Conservation (phyloP, 202 grass and related monocot species). For the Zizania palustris region DNA sequence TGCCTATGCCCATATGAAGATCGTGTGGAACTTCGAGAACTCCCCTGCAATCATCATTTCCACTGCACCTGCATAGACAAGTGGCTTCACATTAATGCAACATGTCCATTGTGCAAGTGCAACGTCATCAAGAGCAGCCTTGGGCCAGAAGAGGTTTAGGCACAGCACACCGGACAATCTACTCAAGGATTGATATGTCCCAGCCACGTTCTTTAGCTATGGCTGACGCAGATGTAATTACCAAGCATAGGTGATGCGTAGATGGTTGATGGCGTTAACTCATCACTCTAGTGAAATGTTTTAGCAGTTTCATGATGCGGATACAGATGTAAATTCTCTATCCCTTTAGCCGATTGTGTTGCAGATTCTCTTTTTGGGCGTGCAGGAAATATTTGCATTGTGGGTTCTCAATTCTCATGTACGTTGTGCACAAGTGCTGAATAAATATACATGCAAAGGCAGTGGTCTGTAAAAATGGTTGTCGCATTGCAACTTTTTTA, state of each 20-base stretch:
- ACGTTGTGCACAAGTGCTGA: background rate
- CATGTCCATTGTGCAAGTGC: slow-evolving; percentile 75
- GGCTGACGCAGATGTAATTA: background rate
- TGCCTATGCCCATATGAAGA: slow-evolving; percentile 80
- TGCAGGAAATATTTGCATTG: slow-evolving; percentile 8
- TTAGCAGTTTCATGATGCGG: slow-evolving; percentile 18
- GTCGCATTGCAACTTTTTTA: background rate
- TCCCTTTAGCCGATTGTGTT: background rate
- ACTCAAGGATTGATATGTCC: background rate
- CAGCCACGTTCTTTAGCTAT: background rate
- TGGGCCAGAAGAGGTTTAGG: slow-evolving; percentile 61
- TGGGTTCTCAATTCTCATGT: slow-evolving; percentile 11
- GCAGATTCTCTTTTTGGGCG: background rate
- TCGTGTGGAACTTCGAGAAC: slow-evolving; percentile 58
- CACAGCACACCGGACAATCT: background rate
- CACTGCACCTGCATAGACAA: slow-evolving; percentile 77
- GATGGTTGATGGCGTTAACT: background rate
- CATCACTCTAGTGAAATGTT: slow-evolving; percentile 7
- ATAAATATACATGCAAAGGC: background rate
- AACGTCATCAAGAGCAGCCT: slow-evolving; percentile 65
- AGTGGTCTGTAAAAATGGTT: slow-evolving; percentile 29
- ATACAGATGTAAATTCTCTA: slow-evolving; percentile 38
- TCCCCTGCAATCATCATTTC: slow-evolving; percentile 83
- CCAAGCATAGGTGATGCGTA: slow-evolving; percentile 6
- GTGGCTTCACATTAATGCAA: slow-evolving; percentile 82